Conservation (phyloP, 2,329 filamentous ascomycete genomes). For the Talaromyces atroroseus region DNA sequence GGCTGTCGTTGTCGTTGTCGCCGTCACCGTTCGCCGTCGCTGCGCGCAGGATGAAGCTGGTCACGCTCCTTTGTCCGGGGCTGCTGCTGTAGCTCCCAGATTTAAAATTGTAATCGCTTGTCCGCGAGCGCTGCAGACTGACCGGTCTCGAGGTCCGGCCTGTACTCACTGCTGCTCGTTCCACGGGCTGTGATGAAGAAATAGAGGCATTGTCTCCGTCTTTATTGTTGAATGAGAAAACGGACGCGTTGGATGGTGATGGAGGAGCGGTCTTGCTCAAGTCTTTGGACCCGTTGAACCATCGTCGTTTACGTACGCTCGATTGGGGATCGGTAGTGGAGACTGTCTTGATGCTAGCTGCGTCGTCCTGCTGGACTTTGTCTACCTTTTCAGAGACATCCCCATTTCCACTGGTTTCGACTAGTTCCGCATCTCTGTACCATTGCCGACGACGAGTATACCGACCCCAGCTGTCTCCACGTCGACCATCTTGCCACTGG, state of each 20-base stretch:
- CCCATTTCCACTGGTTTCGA: conserved; percentile 57
- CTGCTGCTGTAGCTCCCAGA: conserved; percentile 21
- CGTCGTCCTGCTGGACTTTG: conserved; percentile 22
- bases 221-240: conserved; percentile 16
- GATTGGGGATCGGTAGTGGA: conserved; percentile 18
- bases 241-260: conserved; percentile 17
- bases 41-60: conserved; percentile 8
- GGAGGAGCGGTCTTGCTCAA: conserved; percentile 24
- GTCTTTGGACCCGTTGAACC: conserved; percentile 32
- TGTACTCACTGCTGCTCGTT: conserved; percentile 9
- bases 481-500: conserved; percentile 82
- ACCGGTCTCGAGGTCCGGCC: conserved; percentile 25
- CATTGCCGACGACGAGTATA: conserved; percentile 93
- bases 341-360: conserved; percentile 20
- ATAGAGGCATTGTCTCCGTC: not conserved
- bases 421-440: conserved; percentile 92
- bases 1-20: conserved; percentile 27
- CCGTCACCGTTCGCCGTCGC: conserved; percentile 3
- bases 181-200: not conserved
- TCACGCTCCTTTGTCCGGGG: conserved; percentile 13
- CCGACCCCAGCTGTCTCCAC: conserved; percentile 87
- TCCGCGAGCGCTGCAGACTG: conserved; percentile 26
- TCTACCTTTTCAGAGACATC: conserved; percentile 34
- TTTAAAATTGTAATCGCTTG: conserved; percentile 20
- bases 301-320: conserved; percentile 30